A percentile compares a stretch with the other conserved stretches of the same genome.
These are phyloP conservation scores for Dalbergia oliveri DNA, from an alignment of 306 rosid species.

Conservation along the genomic window DNA sequence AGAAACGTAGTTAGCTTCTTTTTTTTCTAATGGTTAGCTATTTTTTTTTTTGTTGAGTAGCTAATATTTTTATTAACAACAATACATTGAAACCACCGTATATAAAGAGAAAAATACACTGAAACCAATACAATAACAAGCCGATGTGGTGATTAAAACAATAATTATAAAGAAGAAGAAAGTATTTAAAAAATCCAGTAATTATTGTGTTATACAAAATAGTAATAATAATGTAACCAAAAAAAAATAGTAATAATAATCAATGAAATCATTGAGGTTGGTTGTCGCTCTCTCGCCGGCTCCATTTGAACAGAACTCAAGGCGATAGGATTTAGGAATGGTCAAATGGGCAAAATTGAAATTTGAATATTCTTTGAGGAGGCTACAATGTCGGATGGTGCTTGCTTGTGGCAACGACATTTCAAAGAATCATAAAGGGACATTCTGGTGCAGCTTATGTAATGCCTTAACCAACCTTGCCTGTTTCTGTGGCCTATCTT, in stretches of 20 bases:
- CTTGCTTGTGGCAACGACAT: neutral
- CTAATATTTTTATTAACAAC: too few species aligned
- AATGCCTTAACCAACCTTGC: neutral
- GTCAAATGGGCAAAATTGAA: neutral
- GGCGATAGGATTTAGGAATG: neutral
- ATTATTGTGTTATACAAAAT: neutral
- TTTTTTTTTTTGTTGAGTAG: too few species aligned
- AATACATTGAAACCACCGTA: too few species aligned
- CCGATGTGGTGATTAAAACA: too few species aligned
- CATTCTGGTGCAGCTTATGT: too few species aligned
- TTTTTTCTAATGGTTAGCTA: too few species aligned
- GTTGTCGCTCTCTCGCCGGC: constrained; percentile 4
- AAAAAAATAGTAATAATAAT: neutral
- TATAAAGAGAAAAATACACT: too few species aligned
- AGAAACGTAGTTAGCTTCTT: too few species aligned
- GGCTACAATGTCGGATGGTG: neutral
- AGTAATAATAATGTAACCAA: constrained; percentile 7
- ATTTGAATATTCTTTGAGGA: neutral
- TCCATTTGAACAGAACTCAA: neutral
- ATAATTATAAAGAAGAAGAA: neutral
- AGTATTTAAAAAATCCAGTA: neutral
- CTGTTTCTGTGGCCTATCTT: neutral
- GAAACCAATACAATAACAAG: too few species aligned
- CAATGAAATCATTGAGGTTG: constrained; percentile 9
- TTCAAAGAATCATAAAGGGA: neutral